phyloP scores from a whole-genome alignment of 108 stramenopile species.

The Skeletonema potamos region DNA sequence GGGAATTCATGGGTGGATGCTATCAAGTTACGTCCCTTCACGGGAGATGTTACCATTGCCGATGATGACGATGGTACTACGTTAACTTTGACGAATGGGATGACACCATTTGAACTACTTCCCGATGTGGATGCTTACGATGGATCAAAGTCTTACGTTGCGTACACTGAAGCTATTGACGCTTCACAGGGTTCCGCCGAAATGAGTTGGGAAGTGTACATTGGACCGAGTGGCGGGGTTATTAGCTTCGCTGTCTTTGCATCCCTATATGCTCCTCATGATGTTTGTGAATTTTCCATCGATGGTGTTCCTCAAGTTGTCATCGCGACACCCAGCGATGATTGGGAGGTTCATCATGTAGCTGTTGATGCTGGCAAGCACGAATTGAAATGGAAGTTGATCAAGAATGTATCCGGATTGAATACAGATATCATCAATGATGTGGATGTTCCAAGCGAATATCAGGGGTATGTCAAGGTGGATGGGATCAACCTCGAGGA shows the following conservation, averaged over 20 bases:
- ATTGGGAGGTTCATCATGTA: slow-evolving; percentile 24
- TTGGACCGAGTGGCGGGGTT: slow-evolving; percentile 19
- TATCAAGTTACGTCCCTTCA: slow-evolving; percentile 13
- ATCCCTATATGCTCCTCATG: slow-evolving; percentile 33
- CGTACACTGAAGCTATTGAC: slow-evolving; percentile 18
- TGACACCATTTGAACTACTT: slow-evolving; percentile 4
- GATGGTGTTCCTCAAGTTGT: slow-evolving; percentile 28
- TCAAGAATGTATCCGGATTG: slow-evolving; percentile 43
- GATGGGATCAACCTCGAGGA: slow-evolving; percentile 35
- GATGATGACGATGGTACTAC: slow-evolving; percentile 9
- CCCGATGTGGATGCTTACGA: slow-evolving; percentile 12
- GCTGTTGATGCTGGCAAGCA: slow-evolving; percentile 28
- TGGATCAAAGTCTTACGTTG: slow-evolving; percentile 25
- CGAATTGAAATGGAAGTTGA: slow-evolving; percentile 23
- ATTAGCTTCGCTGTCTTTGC: slow-evolving; percentile 26
- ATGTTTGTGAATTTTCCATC: slow-evolving; percentile 31
- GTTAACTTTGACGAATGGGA: slow-evolving; percentile 3
- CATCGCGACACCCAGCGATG: slow-evolving; percentile 9
- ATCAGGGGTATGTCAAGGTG: slow-evolving; percentile 38
- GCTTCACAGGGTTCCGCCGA: not conserved
- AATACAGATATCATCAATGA: slow-evolving; percentile 4
- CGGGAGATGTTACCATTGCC: slow-evolving; percentile 9
- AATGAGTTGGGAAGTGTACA: slow-evolving; percentile 24
- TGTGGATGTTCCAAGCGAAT: slow-evolving; percentile 22
- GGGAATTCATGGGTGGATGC: slow-evolving; percentile 46